These are phyloP conservation scores for Jaenimonas drosophilae DNA, from an alignment of 208 protist genomes.

Conservation along the genomic window DNA sequence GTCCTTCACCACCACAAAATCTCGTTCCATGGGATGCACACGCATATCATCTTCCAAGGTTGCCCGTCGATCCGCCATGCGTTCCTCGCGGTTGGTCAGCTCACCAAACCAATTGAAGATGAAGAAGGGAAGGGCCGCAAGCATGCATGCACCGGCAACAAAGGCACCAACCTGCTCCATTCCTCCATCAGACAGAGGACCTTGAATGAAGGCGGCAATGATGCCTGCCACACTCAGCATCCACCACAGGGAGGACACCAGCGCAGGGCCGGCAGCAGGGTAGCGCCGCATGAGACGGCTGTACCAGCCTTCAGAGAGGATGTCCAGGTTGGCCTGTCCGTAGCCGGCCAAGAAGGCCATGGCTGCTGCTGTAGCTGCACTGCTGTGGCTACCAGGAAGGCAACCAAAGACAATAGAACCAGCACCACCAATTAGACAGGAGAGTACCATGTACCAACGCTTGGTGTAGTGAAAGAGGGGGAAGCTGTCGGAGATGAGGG, in stretches of 20 bases:
- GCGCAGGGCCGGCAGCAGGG: slow-evolving; percentile 6
- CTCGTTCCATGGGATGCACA: not conserved
- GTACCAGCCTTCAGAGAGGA: slow-evolving; percentile 25
- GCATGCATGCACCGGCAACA: slow-evolving; percentile 5
- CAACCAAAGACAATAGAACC: slow-evolving; percentile 12
- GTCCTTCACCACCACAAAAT: not conserved
- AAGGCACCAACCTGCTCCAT: slow-evolving; percentile 3
- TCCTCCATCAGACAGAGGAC: slow-evolving; percentile 11
- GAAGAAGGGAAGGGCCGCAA: slow-evolving; percentile 3
- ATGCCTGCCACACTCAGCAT: slow-evolving; percentile 11
- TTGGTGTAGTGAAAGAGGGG: slow-evolving; percentile 19
- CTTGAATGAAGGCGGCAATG: slow-evolving; percentile 4
- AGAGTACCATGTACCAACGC: slow-evolving; percentile 22
- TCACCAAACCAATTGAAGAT: slow-evolving; percentile 15
- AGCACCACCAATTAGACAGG: slow-evolving; percentile 10
- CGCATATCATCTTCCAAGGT: not conserved
- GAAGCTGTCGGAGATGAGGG: slow-evolving; percentile 16
- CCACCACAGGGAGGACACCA: slow-evolving; percentile 16
- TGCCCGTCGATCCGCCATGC: slow-evolving; percentile 4
- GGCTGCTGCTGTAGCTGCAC: slow-evolving; percentile 9
- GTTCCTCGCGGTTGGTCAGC: slow-evolving; percentile 10
- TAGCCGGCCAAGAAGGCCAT: slow-evolving; percentile 18
- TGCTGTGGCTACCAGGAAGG: slow-evolving; percentile 6
- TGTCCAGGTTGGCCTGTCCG: slow-evolving; percentile 21
- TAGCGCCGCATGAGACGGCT: slow-evolving; percentile 13